Percentiles rank a stretch among this genome's conserved stretches.
Conservation (phyloP, 2,329 filamentous ascomycete genomes). For the Diaporthe citriasiana region DNA sequence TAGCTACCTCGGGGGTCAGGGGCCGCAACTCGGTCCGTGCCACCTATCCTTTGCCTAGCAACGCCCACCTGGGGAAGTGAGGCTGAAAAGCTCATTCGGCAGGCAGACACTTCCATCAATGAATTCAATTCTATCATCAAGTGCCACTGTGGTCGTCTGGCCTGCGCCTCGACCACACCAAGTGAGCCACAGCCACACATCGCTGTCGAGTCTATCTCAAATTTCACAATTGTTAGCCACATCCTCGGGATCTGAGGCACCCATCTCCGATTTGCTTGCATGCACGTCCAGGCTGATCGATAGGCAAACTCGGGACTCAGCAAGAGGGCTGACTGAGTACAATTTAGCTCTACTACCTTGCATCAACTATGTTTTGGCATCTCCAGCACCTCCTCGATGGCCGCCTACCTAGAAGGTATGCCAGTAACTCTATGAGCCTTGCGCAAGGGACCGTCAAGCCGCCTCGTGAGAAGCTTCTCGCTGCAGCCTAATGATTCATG, state of each 20-base stretch:
- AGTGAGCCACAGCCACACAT: not conserved
- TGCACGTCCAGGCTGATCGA: not conserved
- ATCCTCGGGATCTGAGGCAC: no score
- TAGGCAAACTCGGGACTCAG: not conserved
- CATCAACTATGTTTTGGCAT: not conserved
- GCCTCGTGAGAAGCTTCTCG: not conserved
- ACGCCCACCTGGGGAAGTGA: conserved; percentile 24
- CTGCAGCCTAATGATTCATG: not conserved
- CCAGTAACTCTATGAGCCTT: not conserved
- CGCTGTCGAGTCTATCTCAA: not conserved
- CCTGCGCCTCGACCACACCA: not conserved
- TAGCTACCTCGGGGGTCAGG: conserved; percentile 23
- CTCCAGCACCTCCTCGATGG: not conserved
- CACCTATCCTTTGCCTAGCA: conserved; percentile 28
- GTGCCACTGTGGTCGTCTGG: not conserved
- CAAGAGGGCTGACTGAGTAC: not conserved
- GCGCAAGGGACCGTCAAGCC: not conserved
- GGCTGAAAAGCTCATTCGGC: conserved; percentile 31
- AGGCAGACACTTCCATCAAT: not conserved
- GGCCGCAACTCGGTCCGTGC: conserved; percentile 30
- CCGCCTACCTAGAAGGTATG: not conserved
- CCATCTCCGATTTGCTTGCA: not conserved
- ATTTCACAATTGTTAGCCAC: not conserved
- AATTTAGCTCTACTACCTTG: not conserved
- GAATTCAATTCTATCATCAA: not conserved